These are phyloP conservation scores for Carpinus fangiana DNA, from an alignment of 306 rosid genomes.

Conservation along the genomic window DNA sequence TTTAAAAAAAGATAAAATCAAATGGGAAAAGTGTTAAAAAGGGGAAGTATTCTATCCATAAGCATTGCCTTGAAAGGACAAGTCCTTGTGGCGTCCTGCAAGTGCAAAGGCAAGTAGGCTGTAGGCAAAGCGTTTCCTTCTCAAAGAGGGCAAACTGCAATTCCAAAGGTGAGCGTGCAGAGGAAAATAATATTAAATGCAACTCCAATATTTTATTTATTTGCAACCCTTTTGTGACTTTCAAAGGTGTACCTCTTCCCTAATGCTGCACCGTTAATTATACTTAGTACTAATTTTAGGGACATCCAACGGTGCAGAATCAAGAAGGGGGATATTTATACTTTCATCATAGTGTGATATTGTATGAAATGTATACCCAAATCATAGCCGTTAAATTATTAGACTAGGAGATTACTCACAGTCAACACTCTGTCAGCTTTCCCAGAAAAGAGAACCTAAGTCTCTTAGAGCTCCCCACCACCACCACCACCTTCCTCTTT, in stretches of 20 bases:
- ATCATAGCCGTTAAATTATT: conserved; percentile 46
- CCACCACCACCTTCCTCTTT: conserved; percentile 11
- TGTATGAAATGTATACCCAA: conserved; percentile 8
- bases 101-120: background rate
- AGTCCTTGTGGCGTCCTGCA: conserved; percentile 18
- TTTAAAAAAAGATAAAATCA: too few species aligned
- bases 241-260: background rate
- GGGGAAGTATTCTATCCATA: too few species aligned
- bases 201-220: background rate
- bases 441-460: conserved; percentile 35
- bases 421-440: conserved; percentile 84
- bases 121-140: conserved; percentile 23
- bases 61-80: conserved; percentile 29
- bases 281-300: background rate
- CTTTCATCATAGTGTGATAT: background rate
- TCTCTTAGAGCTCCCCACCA: conserved; percentile 43
- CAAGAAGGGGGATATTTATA: background rate
- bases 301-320: background rate
- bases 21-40: too few species aligned
- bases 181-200: conserved; percentile 27
- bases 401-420: conserved; percentile 26
- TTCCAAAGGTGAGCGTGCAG: conserved; percentile 48
- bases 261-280: conserved; percentile 10
- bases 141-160: conserved; percentile 32
- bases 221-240: background rate